phyloP scores from a whole-genome alignment of 306 rosid species.

The Biancaea sappan region DNA sequence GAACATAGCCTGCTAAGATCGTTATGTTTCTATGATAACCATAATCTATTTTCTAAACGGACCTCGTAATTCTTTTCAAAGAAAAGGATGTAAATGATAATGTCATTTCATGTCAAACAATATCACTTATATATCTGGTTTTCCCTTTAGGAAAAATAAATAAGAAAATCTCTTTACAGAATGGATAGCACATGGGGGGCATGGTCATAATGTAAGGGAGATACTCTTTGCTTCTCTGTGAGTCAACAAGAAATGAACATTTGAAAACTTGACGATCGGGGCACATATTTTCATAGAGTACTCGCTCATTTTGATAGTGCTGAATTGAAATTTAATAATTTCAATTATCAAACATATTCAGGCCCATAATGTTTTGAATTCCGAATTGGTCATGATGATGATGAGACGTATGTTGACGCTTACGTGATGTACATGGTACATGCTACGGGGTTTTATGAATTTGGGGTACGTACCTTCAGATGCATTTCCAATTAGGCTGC shows the following conservation, averaged over 20 bases:
- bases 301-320: conserved; percentile 28
- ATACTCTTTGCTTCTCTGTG: conserved; percentile 30
- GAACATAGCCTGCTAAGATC: neutral
- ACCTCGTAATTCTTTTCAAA: conserved; percentile 16
- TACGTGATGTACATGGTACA: conserved; percentile 51
- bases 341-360: conserved; percentile 20
- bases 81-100: conserved; percentile 23
- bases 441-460: conserved; percentile 36
- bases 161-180: conserved; percentile 52
- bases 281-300: conserved; percentile 34
- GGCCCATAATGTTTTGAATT: conserved; percentile 31
- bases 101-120: conserved; percentile 48
- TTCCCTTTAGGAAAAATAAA: conserved; percentile 22
- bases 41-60: neutral
- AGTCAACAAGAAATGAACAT: conserved; percentile 22
- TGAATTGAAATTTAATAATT: neutral
- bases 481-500: conserved; percentile 48
- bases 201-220: conserved; percentile 50
- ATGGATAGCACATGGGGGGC: conserved; percentile 51
- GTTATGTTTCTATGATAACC: neutral
- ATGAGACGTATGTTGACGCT: conserved; percentile 37
- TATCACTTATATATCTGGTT: conserved; percentile 32
- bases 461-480: conserved; percentile 42
- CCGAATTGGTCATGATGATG: conserved; percentile 38
- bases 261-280: conserved; percentile 36